A percentile compares a stretch with the other conserved stretches of the same genome.
These are phyloP conservation scores for Aspergillus sp. DNA, from an alignment of 2,329 filamentous ascomycete genomes.

Conservation along the genomic window DNA sequence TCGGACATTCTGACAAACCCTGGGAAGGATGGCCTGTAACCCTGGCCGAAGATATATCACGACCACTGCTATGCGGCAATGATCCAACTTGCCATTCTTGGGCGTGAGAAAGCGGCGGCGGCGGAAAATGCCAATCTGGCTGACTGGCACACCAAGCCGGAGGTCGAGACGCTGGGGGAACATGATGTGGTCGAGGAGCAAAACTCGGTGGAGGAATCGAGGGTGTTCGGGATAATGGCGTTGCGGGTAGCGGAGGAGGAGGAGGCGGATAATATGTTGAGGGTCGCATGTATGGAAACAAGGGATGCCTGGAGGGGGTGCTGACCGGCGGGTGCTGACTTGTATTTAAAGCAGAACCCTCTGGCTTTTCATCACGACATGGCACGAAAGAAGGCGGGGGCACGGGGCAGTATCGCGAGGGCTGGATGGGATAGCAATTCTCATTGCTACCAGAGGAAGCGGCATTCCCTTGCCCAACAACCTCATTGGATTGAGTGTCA, in stretches of 20 bases:
- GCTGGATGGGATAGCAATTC: neutral
- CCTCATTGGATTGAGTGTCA: neutral
- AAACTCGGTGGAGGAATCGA: neutral
- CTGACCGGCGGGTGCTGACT: conserved; percentile 1
- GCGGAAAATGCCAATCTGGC: too few relatives aligned
- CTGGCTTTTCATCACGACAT: too few relatives aligned
- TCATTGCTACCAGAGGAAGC: neutral
- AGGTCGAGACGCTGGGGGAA: neutral
- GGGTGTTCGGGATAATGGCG: neutral
- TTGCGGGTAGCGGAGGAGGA: neutral
- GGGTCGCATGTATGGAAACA: neutral
- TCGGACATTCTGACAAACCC: neutral
- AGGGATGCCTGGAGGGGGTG: neutral
- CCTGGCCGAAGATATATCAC: neutral
- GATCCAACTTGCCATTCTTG: too few relatives aligned
- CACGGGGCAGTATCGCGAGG: neutral
- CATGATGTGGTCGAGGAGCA: neutral
- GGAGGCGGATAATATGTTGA: neutral
- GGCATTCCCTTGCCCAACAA: conserved; percentile 1
- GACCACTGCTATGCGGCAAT: conserved; percentile 1
- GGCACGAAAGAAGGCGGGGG: too few relatives aligned
- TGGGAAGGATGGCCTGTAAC: neutral
- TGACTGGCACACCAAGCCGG: conserved; percentile 1
- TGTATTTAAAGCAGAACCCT: conserved; percentile 1
- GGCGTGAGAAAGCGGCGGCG: too few relatives aligned